A percentile compares a stretch with the other conserved stretches of the same genome.
Conservation (phyloP, 495 filamentous ascomycete species). For the Podospora didyma region DNA sequence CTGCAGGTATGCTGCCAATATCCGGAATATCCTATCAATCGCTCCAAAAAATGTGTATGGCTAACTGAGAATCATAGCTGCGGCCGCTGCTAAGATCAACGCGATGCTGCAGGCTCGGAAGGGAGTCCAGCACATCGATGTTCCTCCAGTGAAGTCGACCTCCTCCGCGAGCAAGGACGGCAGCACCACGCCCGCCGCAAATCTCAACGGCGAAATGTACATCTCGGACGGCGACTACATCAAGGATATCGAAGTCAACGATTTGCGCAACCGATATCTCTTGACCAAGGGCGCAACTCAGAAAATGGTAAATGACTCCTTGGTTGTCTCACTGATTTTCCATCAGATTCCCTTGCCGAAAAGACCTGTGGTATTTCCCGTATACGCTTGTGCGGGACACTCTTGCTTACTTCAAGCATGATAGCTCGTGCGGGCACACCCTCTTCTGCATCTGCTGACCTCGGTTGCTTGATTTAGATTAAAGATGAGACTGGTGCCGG, state of each 20-base stretch:
- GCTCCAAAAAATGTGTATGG: too few relatives aligned
- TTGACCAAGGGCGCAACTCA: conserved; percentile 97
- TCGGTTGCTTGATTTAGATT: conserved; percentile 92
- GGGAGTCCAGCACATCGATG: conserved; percentile 89
- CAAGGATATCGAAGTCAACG: conserved; percentile 97
- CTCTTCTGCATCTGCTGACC: conserved; percentile 98
- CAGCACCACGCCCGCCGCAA: conserved; percentile 32
- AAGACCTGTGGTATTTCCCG: conserved; percentile 29
- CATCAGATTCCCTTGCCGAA: conserved; percentile 49
- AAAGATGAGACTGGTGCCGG: conserved; percentile 99
- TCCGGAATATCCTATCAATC: too few relatives aligned
- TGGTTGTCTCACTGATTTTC: conserved; percentile 74
- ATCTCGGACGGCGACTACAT: conserved; percentile 95
- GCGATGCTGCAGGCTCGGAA: conserved; percentile 89
- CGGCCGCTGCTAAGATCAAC: conserved; percentile 90
- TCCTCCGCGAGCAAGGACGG: conserved; percentile 23
- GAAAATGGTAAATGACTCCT: conserved; percentile 92
- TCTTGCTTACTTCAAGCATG: conserved; percentile 82
- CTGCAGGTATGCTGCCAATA: conserved; percentile 60
- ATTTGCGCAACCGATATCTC: conserved; percentile 93
- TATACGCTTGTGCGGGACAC: conserved; percentile 51
- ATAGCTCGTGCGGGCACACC: conserved; percentile 65
- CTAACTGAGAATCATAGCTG: conserved; percentile 50
- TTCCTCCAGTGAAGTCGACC: conserved; percentile 72
- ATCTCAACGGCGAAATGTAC: conserved; percentile 80